Percentiles rank a stretch among this genome's conserved stretches.
Evolutionary conservation across 805 yeast species (phyloP).

Genomic region (Clavispora fructus): DNA sequence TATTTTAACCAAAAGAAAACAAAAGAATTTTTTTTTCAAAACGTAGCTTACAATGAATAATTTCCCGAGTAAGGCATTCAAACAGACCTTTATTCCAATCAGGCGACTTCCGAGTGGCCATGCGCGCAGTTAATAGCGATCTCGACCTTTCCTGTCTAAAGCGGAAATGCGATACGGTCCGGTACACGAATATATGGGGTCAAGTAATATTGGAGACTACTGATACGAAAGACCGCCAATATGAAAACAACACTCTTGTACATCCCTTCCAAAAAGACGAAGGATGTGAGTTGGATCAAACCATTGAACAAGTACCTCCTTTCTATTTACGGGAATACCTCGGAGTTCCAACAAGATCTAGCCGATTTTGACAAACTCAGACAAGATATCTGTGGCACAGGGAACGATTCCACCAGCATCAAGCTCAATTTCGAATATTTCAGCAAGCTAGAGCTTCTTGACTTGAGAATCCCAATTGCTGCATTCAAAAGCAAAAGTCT

Average conservation of each 20-base stretch:
- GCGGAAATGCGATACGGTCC: neutral
- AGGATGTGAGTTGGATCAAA: constrained; percentile 58
- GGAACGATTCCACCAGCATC: constrained; percentile 40
- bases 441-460: constrained; percentile 76
- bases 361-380: constrained; percentile 52
- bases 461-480: constrained; percentile 66
- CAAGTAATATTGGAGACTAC: neutral
- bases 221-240: neutral
- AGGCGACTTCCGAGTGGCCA: too few relatives aligned
- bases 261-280: constrained; percentile 40
- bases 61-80: too few relatives aligned
- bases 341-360: constrained; percentile 56
- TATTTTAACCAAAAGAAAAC: too few relatives aligned
- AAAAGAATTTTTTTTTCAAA: too few relatives aligned
- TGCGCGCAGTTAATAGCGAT: too few relatives aligned
- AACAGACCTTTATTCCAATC: too few relatives aligned
- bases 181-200: neutral
- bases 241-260: constrained; percentile 18
- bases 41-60: too few relatives aligned
- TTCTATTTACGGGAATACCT: constrained; percentile 56
- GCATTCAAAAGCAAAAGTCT: constrained; percentile 43
- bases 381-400: constrained; percentile 49
- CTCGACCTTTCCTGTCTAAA: neutral
- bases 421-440: constrained; percentile 64
- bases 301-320: constrained; percentile 56